Conservation (phyloP, 2,329 filamentous ascomycete genomes). For the Emydomyces testavorans region DNA sequence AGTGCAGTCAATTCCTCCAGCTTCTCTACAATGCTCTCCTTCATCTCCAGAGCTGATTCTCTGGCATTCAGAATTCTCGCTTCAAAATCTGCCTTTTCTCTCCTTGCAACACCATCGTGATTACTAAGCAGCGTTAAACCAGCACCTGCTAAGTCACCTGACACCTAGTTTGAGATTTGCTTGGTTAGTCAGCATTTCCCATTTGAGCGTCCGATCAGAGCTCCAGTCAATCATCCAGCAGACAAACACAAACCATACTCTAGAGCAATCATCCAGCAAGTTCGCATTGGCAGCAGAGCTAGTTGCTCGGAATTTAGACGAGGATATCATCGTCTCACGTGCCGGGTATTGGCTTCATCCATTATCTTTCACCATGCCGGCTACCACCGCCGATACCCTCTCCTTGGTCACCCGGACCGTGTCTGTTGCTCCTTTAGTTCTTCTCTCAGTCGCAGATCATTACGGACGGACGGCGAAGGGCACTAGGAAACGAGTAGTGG, state of each 20-base stretch:
- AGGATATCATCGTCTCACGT: too few relatives aligned
- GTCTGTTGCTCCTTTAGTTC: slow-evolving; percentile 92
- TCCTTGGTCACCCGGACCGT: slow-evolving; percentile 90
- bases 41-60: too few relatives aligned
- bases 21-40: too few relatives aligned
- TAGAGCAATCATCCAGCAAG: neutral
- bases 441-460: slow-evolving; percentile 95
- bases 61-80: too few relatives aligned
- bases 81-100: too few relatives aligned
- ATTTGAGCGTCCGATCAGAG: too few relatives aligned
- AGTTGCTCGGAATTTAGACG: too few relatives aligned
- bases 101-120: too few relatives aligned
- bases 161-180: neutral
- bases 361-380: slow-evolving; percentile 57
- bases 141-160: neutral
- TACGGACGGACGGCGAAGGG: slow-evolving; percentile 90
- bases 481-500: slow-evolving; percentile 78
- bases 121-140: neutral
- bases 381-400: slow-evolving; percentile 91
- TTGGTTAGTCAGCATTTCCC: neutral
- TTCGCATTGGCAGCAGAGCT: too few relatives aligned
- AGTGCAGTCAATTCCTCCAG: too few relatives aligned
- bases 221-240: too few relatives aligned
- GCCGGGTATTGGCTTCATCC: neutral
- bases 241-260: neutral